phyloP scores from a whole-genome alignment of 116 monocot genomes.

The Cymodocea nodosa region DNA sequence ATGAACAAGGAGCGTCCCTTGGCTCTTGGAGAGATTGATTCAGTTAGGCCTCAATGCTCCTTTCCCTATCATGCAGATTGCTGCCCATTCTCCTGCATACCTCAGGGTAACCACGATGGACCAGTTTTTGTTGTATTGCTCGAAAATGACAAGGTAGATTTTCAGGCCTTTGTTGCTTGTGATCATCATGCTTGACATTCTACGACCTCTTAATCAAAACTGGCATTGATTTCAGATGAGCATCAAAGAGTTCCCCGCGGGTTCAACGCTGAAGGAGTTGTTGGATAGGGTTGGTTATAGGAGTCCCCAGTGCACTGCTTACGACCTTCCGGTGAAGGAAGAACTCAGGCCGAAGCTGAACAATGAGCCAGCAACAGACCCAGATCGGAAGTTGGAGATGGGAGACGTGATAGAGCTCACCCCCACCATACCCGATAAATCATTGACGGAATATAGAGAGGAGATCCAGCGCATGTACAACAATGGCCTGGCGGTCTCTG shows the following conservation, averaged over 20 bases:
- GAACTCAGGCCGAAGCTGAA: constrained; percentile 75
- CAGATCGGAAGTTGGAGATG: constrained; percentile 51
- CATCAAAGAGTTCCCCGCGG: constrained; percentile 58
- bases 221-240: constrained; percentile 48
- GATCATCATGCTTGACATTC: neutral
- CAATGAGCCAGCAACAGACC: constrained; percentile 40
- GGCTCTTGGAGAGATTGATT: constrained; percentile 13
- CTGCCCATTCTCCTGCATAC: constrained; percentile 56
- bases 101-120: constrained; percentile 31
- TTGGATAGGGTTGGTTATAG: constrained; percentile 44
- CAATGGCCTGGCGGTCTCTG: constrained; percentile 24
- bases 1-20: constrained; percentile 21
- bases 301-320: constrained; percentile 25
- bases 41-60: constrained; percentile 33
- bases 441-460: constrained; percentile 64
- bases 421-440: constrained; percentile 50
- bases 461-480: constrained; percentile 92
- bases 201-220: no score
- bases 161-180: neutral
- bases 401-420: constrained; percentile 79
- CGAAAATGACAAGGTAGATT: constrained; percentile 83
- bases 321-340: constrained; percentile 57
- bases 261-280: constrained; percentile 62
- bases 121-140: constrained; percentile 71
- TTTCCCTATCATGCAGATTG: constrained; percentile 59